Percentiles rank a stretch among this genome's conserved stretches.
Conservation (phyloP, 2,329 filamentous ascomycete species). For the Colletotrichum lindemuthianum region DNA sequence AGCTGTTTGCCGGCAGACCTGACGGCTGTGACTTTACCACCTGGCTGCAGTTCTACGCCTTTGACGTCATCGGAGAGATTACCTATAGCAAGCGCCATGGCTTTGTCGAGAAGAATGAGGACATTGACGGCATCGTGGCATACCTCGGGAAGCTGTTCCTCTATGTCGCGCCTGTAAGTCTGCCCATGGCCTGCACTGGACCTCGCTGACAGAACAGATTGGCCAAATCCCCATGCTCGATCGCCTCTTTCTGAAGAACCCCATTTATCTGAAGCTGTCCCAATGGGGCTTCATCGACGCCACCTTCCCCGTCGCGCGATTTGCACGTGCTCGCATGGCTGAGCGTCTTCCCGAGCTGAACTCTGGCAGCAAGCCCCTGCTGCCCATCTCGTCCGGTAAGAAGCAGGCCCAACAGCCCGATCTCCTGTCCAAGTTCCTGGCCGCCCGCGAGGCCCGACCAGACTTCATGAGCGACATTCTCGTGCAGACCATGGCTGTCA, state of each 20-base stretch:
- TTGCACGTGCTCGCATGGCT: slow-evolving; percentile 73
- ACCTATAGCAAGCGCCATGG: slow-evolving; percentile 81
- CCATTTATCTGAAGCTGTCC: slow-evolving; percentile 73
- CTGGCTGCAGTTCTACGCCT: slow-evolving; percentile 85
- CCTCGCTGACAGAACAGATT: slow-evolving; percentile 55
- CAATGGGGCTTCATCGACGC: slow-evolving; percentile 74
- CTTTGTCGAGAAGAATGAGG: slow-evolving; percentile 78
- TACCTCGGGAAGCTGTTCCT: slow-evolving; percentile 73
- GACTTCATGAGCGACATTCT: slow-evolving; percentile 77
- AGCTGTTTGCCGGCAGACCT: slow-evolving; percentile 58
- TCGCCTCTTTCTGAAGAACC: slow-evolving; percentile 77
- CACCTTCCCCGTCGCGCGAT: slow-evolving; percentile 78
- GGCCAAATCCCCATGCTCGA: slow-evolving; percentile 82
- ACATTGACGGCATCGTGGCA: slow-evolving; percentile 77
- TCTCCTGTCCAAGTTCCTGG: slow-evolving; percentile 77
- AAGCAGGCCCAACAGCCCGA: slow-evolving; percentile 60
- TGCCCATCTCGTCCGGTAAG: slow-evolving; percentile 49
- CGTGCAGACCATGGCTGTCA: slow-evolving; percentile 77
- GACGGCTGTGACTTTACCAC: slow-evolving; percentile 70
- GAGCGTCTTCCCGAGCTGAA: slow-evolving; percentile 66
- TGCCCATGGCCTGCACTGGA: background rate
- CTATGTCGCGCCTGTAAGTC: slow-evolving; percentile 74
- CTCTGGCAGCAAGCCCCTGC: slow-evolving; percentile 46
- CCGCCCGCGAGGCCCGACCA: slow-evolving; percentile 72
- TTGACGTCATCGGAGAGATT: slow-evolving; percentile 82